These are phyloP conservation scores for Coemansia sp. DNA, from an alignment of 192 early-diverging fungal genomes.

Conservation along the genomic window DNA sequence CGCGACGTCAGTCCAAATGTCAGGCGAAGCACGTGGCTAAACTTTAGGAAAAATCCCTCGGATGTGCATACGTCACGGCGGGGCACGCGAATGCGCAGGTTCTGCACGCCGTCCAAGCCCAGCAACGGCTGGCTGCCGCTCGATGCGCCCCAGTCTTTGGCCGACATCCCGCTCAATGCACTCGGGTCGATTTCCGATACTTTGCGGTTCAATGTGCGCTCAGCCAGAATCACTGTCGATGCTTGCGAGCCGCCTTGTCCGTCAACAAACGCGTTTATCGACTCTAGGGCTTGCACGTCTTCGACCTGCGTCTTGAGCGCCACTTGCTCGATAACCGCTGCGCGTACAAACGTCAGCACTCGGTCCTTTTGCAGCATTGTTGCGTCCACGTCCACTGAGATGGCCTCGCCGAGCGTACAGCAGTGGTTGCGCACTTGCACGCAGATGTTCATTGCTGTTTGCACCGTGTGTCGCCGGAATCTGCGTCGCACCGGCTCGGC, in stretches of 20 bases:
- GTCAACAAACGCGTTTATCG: slow-evolving; percentile 29
- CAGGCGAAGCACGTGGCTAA: slow-evolving; percentile 45
- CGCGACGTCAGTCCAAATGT: slow-evolving; percentile 48
- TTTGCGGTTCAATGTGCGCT: slow-evolving; percentile 53
- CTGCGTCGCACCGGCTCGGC: slow-evolving; percentile 29
- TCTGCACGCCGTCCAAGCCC: slow-evolving; percentile 34
- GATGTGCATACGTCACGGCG: slow-evolving; percentile 48
- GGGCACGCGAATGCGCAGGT: slow-evolving; percentile 50
- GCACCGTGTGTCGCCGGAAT: slow-evolving; percentile 38
- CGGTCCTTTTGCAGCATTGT: slow-evolving; percentile 51
- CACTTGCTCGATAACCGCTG: slow-evolving; percentile 48
- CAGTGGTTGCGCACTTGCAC: slow-evolving; percentile 53
- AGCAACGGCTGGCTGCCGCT: slow-evolving; percentile 13
- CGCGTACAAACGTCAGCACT: slow-evolving; percentile 51
- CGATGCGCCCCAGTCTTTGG: slow-evolving; percentile 30
- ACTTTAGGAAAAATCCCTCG: slow-evolving; percentile 39
- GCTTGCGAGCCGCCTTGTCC: slow-evolving; percentile 11
- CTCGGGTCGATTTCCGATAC: slow-evolving; percentile 41
- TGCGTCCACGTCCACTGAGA: slow-evolving; percentile 44
- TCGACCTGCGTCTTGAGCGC: slow-evolving; percentile 39
- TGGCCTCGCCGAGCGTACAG: slow-evolving; percentile 50
- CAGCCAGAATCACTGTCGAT: slow-evolving; percentile 41
- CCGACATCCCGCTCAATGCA: slow-evolving; percentile 7
- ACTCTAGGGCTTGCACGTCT: slow-evolving; percentile 26
- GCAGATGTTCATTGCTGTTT: slow-evolving; percentile 51